Conservation (phyloP, 1,139 yeast genomes). For the Geotrichum fermentans region DNA sequence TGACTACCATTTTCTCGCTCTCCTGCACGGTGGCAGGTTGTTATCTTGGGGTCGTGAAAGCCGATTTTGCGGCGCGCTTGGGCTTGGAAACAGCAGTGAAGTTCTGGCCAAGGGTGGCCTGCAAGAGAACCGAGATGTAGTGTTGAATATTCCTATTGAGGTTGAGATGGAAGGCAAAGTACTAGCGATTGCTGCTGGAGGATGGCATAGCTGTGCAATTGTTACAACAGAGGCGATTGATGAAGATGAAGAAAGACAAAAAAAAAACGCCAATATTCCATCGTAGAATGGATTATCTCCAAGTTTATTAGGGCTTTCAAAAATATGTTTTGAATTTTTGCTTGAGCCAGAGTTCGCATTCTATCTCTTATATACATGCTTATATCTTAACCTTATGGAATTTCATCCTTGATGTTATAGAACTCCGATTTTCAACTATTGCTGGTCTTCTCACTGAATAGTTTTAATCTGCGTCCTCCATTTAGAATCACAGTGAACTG, state of each 20-base stretch:
- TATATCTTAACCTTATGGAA: no score
- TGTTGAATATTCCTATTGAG: conserved; percentile 45
- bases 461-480: no score
- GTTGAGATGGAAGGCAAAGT: conserved; percentile 42
- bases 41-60: conserved; percentile 70
- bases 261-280: not conserved
- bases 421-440: no score
- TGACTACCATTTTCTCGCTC: conserved; percentile 66
- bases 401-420: no score
- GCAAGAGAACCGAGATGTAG: conserved; percentile 39
- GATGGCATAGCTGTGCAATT: conserved; percentile 74
- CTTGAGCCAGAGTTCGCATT: no score
- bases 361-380: not conserved
- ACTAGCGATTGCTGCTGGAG: conserved; percentile 60
- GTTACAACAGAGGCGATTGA: conserved; percentile 30
- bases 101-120: conserved; percentile 33
- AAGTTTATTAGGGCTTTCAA: not conserved
- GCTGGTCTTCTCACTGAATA: no score
- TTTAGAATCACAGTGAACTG: no score
- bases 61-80: conserved; percentile 62
- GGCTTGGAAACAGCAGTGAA: conserved; percentile 49
- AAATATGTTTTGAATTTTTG: not conserved
- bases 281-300: not conserved
- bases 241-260: not conserved
- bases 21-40: conserved; percentile 55